Conservation (phyloP, 129 eudicot species). For the Ambrosia trifida region DNA sequence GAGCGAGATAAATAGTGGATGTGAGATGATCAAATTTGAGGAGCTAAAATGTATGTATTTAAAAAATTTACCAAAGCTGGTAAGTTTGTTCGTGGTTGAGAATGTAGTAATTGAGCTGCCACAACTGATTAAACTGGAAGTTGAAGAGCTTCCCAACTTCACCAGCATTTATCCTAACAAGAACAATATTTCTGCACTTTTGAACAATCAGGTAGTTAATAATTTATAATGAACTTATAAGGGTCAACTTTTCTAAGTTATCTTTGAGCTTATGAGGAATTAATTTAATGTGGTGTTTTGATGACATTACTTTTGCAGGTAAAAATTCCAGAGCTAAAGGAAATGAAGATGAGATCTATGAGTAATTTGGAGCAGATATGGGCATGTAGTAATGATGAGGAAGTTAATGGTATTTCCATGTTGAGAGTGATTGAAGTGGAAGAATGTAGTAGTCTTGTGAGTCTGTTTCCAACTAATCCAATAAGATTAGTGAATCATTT, state of each 20-base stretch:
- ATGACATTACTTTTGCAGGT: not conserved
- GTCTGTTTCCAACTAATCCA: slow-evolving; percentile 22
- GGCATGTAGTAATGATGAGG: not conserved
- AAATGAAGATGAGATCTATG: not conserved
- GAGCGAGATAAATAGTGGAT: not conserved
- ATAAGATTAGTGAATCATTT: not conserved
- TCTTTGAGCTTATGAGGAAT: too few relatives aligned
- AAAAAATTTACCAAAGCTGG: not conserved
- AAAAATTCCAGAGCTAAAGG: not conserved
- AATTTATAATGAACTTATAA: not conserved
- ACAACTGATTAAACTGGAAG: not conserved
- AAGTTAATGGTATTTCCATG: not conserved
- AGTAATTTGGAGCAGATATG: slow-evolving; percentile 3
- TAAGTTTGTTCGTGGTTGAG: not conserved
- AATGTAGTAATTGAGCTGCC: slow-evolving; percentile 23
- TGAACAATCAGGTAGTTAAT: not conserved
- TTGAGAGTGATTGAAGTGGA: not conserved
- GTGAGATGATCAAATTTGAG: not conserved
- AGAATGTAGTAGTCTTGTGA: slow-evolving; percentile 4
- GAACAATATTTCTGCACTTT: not conserved
- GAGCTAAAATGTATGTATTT: not conserved
- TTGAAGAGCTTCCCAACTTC: slow-evolving; percentile 3
- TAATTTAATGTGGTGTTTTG: too few relatives aligned
- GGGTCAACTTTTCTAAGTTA: not conserved
- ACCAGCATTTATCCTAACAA: slow-evolving; percentile 14